phyloP scores from a whole-genome alignment of 306 rosid species.

The Arachis hypogaea region DNA sequence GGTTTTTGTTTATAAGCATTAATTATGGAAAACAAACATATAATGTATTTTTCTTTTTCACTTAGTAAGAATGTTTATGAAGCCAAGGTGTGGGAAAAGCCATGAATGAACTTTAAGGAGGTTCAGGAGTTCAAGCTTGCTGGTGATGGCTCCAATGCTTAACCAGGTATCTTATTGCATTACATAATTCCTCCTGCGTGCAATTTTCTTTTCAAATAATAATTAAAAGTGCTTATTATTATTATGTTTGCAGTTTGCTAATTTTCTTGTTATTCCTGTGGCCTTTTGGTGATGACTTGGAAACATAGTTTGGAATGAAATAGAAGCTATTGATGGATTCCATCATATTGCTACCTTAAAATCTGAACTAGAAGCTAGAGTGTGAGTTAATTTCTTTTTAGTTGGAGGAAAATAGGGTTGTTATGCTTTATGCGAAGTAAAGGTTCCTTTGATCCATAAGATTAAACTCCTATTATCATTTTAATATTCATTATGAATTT shows the following conservation, averaged over 20 bases:
- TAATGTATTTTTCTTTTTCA: too few species aligned
- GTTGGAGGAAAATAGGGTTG: too few species aligned
- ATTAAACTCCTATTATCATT: too few species aligned
- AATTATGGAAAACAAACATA: too few species aligned
- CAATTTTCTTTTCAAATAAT: neutral
- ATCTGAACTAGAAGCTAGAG: neutral
- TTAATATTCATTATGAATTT: too few species aligned
- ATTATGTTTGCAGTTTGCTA: conserved; percentile 10
- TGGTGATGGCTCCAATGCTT: conserved; percentile 36
- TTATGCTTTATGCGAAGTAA: too few species aligned
- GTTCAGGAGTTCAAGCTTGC: conserved; percentile 56
- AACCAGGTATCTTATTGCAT: conserved; percentile 34
- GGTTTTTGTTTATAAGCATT: too few species aligned
- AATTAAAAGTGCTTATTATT: conserved; percentile 1
- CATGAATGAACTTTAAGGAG: conserved; percentile 62
- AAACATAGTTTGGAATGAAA: conserved; percentile 10
- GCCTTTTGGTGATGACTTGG: too few species aligned
- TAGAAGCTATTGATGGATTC: conserved; percentile 10
- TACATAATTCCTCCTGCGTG: neutral
- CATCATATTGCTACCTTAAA: conserved; percentile 8
- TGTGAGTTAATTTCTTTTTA: too few species aligned
- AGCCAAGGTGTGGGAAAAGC: conserved; percentile 57
- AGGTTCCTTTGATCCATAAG: too few species aligned
- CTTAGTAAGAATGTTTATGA: conserved; percentile 49
- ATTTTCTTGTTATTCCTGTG: neutral